Evolutionary conservation across 371 early-diverging fungal genomes (phyloP).

Genomic region (Lichtheimia ornata): DNA sequence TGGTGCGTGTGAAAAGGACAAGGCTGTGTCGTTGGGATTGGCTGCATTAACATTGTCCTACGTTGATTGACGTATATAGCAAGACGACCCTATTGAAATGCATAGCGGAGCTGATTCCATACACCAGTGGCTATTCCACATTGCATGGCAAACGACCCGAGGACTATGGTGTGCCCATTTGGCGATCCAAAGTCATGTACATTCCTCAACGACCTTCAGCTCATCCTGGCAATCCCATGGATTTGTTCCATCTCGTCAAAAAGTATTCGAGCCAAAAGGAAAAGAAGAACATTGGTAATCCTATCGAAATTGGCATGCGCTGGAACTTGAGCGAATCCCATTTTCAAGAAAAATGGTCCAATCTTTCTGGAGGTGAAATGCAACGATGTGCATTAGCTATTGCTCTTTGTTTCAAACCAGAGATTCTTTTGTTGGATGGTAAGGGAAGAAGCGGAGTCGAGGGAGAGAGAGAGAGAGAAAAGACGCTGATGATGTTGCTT

Average conservation of each 20-base stretch:
- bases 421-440: slow-evolving; percentile 84
- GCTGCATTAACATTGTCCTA: not conserved
- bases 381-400: slow-evolving; percentile 86
- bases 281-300: slow-evolving; percentile 48
- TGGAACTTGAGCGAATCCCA: slow-evolving; percentile 70
- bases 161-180: slow-evolving; percentile 68
- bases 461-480: too few species aligned
- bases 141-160: slow-evolving; percentile 63
- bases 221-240: slow-evolving; percentile 74
- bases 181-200: slow-evolving; percentile 83
- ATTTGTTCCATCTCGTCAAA: slow-evolving; percentile 63
- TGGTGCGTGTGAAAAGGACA: too few species aligned
- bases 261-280: slow-evolving; percentile 58
- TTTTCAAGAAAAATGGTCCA: slow-evolving; percentile 78
- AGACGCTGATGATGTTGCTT: not conserved
- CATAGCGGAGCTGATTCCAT: slow-evolving; percentile 73
- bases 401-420: slow-evolving; percentile 76
- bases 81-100: slow-evolving; percentile 87
- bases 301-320: slow-evolving; percentile 61
- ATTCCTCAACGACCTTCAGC: slow-evolving; percentile 83
- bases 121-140: slow-evolving; percentile 61
- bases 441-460: too few species aligned
- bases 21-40: not conserved
- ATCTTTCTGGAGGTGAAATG: slow-evolving; percentile 87
- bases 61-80: slow-evolving; percentile 29